A percentile compares a stretch with the other conserved stretches of the same genome.
phyloP scores from a whole-genome alignment of 2,329 filamentous ascomycete species.

The Penicillium janthinellum region DNA sequence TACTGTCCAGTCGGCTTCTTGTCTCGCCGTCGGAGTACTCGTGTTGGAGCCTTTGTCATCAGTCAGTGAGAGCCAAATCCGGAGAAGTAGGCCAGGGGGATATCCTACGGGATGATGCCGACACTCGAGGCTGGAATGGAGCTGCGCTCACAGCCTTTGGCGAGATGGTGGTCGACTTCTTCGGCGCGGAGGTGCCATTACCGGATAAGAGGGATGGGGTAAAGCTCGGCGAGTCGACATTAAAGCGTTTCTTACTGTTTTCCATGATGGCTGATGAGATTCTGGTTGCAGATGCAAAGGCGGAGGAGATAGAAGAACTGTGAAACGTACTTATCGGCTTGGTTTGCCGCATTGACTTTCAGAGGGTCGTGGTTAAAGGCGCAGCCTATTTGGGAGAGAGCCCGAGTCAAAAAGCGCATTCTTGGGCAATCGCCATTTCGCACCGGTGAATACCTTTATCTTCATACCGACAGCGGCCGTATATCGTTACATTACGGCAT shows the following conservation, averaged over 20 bases:
- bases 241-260: conserved; percentile 69
- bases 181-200: conserved; percentile 47
- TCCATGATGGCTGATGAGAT: conserved; percentile 3
- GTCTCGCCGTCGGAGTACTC: conserved; percentile 43
- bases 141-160: conserved; percentile 88
- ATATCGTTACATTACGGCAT: conserved; percentile 90
- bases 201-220: conserved; percentile 62
- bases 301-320: background rate
- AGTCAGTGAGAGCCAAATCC: conserved; percentile 23
- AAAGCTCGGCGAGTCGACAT: conserved; percentile 95
- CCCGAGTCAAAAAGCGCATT: conserved; percentile 1
- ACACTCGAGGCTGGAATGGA: conserved; percentile 51
- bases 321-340: conserved; percentile 42
- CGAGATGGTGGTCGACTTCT: conserved; percentile 74
- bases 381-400: conserved; percentile 56
- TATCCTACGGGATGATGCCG: conserved; percentile 40
- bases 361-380: conserved; percentile 83
- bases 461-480: conserved; percentile 89
- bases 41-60: conserved; percentile 41
- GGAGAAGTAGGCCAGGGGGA: background rate
- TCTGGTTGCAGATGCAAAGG: background rate
- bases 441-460: conserved; percentile 64
- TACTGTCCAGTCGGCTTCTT: conserved; percentile 50
- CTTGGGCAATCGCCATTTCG: background rate
- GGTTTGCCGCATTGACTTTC: conserved; percentile 54